phyloP scores from a whole-genome alignment of 2,329 filamentous ascomycete genomes.

The Penicillium sp. region DNA sequence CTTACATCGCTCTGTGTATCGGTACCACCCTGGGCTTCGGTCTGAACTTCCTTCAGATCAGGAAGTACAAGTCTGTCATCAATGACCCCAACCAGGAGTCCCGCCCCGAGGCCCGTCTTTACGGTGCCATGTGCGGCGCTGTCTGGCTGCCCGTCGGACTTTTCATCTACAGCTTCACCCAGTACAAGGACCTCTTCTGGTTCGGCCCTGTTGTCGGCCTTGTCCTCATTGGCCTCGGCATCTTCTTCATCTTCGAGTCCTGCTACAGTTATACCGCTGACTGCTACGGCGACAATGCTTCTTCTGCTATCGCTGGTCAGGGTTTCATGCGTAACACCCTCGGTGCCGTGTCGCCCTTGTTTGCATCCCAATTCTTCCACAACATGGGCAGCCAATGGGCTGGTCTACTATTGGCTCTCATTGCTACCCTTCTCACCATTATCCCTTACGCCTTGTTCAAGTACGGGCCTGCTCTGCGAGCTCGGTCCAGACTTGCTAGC shows the following conservation, averaged over 20 bases:
- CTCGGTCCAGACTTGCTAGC: conserved; percentile 31
- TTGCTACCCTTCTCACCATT: conserved; percentile 40
- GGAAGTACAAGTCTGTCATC: conserved; percentile 48
- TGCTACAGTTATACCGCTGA: conserved; percentile 53
- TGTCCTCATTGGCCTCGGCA: conserved; percentile 52
- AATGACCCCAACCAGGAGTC: conserved; percentile 32
- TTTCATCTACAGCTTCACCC: conserved; percentile 56
- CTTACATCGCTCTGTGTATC: conserved; percentile 52
- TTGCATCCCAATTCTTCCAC: conserved; percentile 53
- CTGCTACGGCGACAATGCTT: conserved; percentile 48
- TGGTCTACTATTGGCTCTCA: conserved; percentile 48
- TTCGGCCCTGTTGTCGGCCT: conserved; percentile 51
- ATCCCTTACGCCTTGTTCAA: conserved; percentile 33
- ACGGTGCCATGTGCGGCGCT: conserved; percentile 50
- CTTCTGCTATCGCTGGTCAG: conserved; percentile 49
- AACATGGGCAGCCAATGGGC: conserved; percentile 55
- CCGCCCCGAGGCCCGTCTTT: conserved; percentile 49
- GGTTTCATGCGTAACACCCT: conserved; percentile 54
- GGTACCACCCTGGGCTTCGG: conserved; percentile 51
- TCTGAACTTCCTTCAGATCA: conserved; percentile 52
- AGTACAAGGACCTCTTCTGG: conserved; percentile 51
- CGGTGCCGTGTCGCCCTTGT: conserved; percentile 53
- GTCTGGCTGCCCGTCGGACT: conserved; percentile 50
- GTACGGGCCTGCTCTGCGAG: conserved; percentile 29
- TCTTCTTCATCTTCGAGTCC: conserved; percentile 49